Percentiles rank a stretch among this genome's conserved stretches.
phyloP scores from a whole-genome alignment of 495 filamentous ascomycete species.

The Amniculicola lignicola region DNA sequence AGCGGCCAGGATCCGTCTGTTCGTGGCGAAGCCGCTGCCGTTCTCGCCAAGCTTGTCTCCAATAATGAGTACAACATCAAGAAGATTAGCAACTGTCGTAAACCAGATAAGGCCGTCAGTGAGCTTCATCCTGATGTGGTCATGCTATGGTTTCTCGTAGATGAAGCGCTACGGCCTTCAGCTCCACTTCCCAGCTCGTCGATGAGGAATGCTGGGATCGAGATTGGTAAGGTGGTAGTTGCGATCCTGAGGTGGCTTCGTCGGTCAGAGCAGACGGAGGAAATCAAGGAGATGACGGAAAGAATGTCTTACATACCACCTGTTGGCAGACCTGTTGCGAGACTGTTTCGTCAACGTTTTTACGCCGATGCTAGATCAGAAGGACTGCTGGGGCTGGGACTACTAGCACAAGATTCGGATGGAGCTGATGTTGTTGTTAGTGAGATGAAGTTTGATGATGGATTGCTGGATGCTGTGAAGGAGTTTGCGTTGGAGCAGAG shows the following conservation, averaged over 20 bases:
- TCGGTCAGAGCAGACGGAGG: constrained; percentile 5
- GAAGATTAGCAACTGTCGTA: constrained; percentile 15
- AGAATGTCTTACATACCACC: constrained; percentile 22
- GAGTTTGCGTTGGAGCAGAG: constrained; percentile 22
- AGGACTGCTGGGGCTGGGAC: constrained; percentile 29
- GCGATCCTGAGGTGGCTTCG: constrained; percentile 23
- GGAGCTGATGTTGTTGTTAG: constrained; percentile 23
- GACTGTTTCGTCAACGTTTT: constrained; percentile 29
- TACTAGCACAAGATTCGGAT: constrained; percentile 24
- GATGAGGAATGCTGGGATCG: constrained; percentile 30
- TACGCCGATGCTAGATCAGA: constrained; percentile 31
- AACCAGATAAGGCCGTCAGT: constrained; percentile 1
- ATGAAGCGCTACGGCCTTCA: constrained; percentile 21
- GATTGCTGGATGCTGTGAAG: constrained; percentile 19
- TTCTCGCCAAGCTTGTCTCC: constrained; percentile 25
- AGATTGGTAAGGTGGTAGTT: constrained; percentile 26
- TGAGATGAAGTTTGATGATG: constrained; percentile 19
- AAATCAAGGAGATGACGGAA: neutral
- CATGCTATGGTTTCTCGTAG: constrained; percentile 23
- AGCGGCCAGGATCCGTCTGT: constrained; percentile 19
- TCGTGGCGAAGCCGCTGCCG: constrained; percentile 30
- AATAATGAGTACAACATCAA: constrained; percentile 19
- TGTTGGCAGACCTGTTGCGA: constrained; percentile 23
- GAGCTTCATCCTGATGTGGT: neutral
- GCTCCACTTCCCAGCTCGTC: constrained; percentile 28